Base-by-base conservation (phyloP, 2,329 filamentous ascomycete genomes). In the Sporothrix brunneoviolacea region DNA sequence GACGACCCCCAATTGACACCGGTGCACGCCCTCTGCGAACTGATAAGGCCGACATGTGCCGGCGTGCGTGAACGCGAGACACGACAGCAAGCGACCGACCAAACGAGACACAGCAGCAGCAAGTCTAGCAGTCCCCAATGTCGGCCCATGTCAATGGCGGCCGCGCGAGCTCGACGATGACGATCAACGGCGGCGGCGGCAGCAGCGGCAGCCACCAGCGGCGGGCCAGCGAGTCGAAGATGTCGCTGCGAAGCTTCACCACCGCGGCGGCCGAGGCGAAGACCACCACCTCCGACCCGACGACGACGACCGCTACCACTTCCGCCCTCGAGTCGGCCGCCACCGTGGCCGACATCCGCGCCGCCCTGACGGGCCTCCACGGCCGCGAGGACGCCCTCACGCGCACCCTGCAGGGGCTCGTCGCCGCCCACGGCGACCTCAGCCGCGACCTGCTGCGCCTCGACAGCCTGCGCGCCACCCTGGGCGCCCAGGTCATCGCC, bases 361-460 rank as follows among this genome's bases (percentile, higher is more conserved):
- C 83, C 54, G 83, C 86, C 48, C 80, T 98, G 57, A 76, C 81
- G 38, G 74, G 82, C 58, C 81, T 97, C 46, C 86, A 91, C 62
- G 70, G 75, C 46, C 86, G 86, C 62, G 91, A 97, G 68, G 76
- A 82, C 55, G 69, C 76, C 49, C 82, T 96, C 56, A 88, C 85
- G 1, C 75, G 77, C 49, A 84, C 83, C 40, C 82, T 97, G 39
- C 82, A 91, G 66, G 73, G 78, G 47, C 80, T 96, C 48, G 72
- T 96, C 43, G 81, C 84, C 55, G 90, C 88, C 1, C 90, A 97
- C 64, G 83, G 88, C 54, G 87, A 95, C 63, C 80, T 98, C 44
- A 85, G 86, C 18, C 86, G 90, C 58, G 89, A 96, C 62, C 77
- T 98, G 45, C 83, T 83, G 54, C 86, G 91, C 16, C 78, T 98